phyloP scores from a whole-genome alignment of 371 early-diverging fungal genomes.

The Mucor piriformis region DNA sequence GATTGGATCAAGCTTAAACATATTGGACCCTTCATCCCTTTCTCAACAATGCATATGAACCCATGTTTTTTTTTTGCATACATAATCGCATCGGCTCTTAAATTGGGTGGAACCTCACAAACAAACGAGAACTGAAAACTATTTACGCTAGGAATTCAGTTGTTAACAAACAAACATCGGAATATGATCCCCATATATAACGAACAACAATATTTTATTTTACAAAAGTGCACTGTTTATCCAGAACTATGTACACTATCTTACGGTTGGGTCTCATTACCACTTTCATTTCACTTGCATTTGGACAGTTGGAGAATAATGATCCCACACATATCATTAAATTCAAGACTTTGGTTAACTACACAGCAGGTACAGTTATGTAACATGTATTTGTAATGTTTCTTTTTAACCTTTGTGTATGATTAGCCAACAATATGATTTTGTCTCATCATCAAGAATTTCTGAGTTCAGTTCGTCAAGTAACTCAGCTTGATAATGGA shows the following conservation, averaged over 20 bases:
- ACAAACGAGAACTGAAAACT: background rate
- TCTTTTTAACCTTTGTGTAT: background rate
- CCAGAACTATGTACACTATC: conserved; percentile 6
- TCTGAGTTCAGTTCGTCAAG: conserved; percentile 14
- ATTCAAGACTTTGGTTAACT: conserved; percentile 19
- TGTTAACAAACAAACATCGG: background rate
- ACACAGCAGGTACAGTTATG: conserved; percentile 6
- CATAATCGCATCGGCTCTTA: background rate
- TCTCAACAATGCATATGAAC: background rate
- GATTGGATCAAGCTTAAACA: background rate
- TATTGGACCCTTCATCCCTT: background rate
- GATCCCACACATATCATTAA: conserved; percentile 32
- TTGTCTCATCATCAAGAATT: conserved; percentile 21
- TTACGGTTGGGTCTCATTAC: conserved; percentile 9
- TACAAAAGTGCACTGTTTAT: background rate
- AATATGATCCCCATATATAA: background rate
- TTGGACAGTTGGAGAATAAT: conserved; percentile 10
- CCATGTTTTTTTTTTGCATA: background rate
- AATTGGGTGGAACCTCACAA: background rate
- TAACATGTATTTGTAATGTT: background rate
- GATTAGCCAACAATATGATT: conserved; percentile 9
- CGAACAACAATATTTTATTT: background rate
- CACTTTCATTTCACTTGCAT: conserved; percentile 2
- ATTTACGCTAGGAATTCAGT: conserved; percentile 1
- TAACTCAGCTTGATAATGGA: background rate